Evolutionary conservation across 2,329 filamentous ascomycete species (phyloP).

Genomic region (Furcasterigmium sp.): DNA sequence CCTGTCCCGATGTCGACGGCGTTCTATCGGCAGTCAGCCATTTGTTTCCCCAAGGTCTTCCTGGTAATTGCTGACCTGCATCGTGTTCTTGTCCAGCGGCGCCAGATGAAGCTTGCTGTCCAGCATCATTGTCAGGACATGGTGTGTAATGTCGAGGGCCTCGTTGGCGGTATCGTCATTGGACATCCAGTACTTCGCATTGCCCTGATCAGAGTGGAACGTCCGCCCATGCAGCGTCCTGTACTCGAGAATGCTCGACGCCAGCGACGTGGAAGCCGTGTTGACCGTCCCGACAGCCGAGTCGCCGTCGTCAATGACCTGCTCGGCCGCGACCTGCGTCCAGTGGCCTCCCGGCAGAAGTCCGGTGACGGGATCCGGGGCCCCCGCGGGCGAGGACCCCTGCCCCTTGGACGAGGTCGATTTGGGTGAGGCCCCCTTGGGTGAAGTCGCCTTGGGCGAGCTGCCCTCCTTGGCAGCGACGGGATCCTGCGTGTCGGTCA

Average conservation of each 20-base stretch:
- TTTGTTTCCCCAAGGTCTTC: background rate
- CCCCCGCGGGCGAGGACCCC: no score
- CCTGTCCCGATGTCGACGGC: conserved; percentile 2
- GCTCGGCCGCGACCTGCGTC: no score
- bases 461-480: no score
- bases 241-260: conserved; percentile 28
- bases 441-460: no score
- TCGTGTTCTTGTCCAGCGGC: background rate
- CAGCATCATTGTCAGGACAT: background rate
- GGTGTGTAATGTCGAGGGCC: conserved; percentile 1
- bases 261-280: conserved; percentile 23
- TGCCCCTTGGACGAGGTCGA: no score
- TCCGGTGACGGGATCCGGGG: no score
- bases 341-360: no score
- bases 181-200: conserved; percentile 1
- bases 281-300: conserved; percentile 1
- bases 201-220: conserved; percentile 23
- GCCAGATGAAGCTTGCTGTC: background rate
- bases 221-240: conserved; percentile 31
- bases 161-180: conserved; percentile 1
- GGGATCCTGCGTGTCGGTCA: no score
- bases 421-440: no score
- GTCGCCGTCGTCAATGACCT: background rate
- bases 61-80: background rate
- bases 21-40: background rate